Conservation (phyloP, 1,284 basidiomycete genomes). For the Rhodotorula sp. region DNA sequence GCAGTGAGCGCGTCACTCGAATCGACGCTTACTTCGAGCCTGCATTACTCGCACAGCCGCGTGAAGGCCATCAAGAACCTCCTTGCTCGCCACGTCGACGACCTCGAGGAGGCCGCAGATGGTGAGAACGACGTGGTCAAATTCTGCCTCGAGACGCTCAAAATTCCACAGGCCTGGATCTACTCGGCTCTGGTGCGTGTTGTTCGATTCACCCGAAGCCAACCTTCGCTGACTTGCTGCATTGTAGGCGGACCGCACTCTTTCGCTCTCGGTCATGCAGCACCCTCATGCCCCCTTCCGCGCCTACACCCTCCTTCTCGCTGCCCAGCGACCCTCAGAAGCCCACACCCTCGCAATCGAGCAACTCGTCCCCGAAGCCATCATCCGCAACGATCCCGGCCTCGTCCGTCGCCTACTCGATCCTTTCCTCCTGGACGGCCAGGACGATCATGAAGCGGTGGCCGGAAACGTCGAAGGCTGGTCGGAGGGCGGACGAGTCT, state of each 20-base stretch:
- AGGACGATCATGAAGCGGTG: slow-evolving; percentile 54
- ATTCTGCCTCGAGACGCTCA: slow-evolving; percentile 71
- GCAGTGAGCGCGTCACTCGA: not conserved
- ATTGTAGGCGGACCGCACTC: slow-evolving; percentile 63
- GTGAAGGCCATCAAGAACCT: slow-evolving; percentile 77
- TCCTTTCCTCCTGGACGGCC: slow-evolving; percentile 61
- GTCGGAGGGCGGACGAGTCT: slow-evolving; percentile 43
- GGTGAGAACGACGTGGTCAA: slow-evolving; percentile 58
- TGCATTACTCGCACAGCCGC: slow-evolving; percentile 54
- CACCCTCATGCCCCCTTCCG: slow-evolving; percentile 53
- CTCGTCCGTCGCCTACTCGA: slow-evolving; percentile 72
- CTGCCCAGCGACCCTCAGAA: slow-evolving; percentile 65
- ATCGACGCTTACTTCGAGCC: not conserved
- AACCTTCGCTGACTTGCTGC: too few species aligned
- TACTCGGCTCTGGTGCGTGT: slow-evolving; percentile 72
- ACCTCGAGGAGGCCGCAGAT: slow-evolving; percentile 56
- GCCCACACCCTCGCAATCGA: slow-evolving; percentile 78
- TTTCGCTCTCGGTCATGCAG: slow-evolving; percentile 59
- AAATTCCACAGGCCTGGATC: slow-evolving; percentile 81
- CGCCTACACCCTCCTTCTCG: slow-evolving; percentile 74
- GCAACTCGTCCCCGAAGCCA: slow-evolving; percentile 85
- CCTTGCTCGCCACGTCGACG: slow-evolving; percentile 68
- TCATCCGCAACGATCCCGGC: slow-evolving; percentile 73
- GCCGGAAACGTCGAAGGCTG: slow-evolving; percentile 44
- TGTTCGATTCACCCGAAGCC: not conserved